Base-by-base conservation (phyloP, 2,329 filamentous ascomycete species). In the Diaporthe sp. region DNA sequence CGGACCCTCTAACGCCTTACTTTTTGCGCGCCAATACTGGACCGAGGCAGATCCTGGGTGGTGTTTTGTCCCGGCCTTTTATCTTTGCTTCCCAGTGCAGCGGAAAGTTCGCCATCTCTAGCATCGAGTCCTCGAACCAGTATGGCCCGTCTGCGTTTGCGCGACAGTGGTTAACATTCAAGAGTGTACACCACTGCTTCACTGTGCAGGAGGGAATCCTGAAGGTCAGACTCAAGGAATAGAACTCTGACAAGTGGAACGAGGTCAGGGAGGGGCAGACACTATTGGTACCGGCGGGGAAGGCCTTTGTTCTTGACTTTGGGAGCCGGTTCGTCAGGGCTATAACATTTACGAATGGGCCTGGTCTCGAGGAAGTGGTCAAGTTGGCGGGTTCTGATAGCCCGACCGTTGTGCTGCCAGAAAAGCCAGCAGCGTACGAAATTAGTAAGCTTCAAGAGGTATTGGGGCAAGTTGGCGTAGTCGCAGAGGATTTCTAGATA, bases 71-170 rank as follows among this genome's bases (percentile, higher is more conserved):
- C 0, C 78, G 87, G 32, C 88, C 89, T 0, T 85, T 91, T 39
- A 84, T 87, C 66, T 86, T 84, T 5, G 86, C 86, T 3, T 78
- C 79, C 30, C 86, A 91, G 77, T 86, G 84, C 37, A 80, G 80
- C 35, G 86, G 85, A 0, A 86, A 84, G 61, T 91, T 90, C 72
- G 83, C 87, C 13, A 89, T 91, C 73, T 87, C 86, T 1, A 87
- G 86, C 70, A 85, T 91, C 42, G 88, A 90, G 76, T 82, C 81
- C 0, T 86, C 82, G 1, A 81, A 79, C 70, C 75, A 81, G 0
- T 86, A 87, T 73, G 77, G 78, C 0, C 73, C 77, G 13, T 82
- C 83, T 7, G 73, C 84, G 0, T 82, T 87, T 4, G 78, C 77
- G 0, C 66, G 25, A 10, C 78, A 79, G 32, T 83, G 79, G 73